These are phyloP conservation scores for Centaurea solstitialis DNA, from an alignment of 129 eudicot species.

Conservation along the genomic window DNA sequence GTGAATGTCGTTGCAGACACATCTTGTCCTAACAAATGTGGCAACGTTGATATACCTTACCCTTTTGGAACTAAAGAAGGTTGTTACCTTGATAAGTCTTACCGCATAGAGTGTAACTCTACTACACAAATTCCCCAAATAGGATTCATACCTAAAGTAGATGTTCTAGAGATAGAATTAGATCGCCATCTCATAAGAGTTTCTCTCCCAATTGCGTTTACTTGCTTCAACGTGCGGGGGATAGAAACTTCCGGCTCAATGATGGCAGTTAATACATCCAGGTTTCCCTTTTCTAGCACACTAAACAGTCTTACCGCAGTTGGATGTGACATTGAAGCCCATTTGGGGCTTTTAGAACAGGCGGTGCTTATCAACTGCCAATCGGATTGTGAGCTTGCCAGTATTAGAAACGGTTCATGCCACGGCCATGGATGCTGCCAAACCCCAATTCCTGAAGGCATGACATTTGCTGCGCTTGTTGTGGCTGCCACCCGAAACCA, in stretches of 20 bases:
- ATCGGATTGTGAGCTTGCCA: neutral
- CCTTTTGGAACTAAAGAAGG: constrained; percentile 30
- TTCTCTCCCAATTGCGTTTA: constrained; percentile 15
- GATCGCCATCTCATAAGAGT: constrained; percentile 19
- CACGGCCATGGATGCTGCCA: neutral
- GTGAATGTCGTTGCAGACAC: neutral
- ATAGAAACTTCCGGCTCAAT: neutral
- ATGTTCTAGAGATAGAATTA: constrained; percentile 10
- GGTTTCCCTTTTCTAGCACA: constrained; percentile 28
- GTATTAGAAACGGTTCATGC: neutral
- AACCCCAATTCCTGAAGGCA: neutral
- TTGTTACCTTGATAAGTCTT: constrained; percentile 17
- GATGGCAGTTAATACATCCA: neutral
- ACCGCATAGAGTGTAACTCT: neutral
- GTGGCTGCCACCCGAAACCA: neutral
- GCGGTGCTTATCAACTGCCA: neutral
- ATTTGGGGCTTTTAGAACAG: neutral
- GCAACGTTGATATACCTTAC: constrained; percentile 25
- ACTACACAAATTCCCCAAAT: too few relatives aligned
- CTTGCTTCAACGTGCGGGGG: constrained; percentile 17
- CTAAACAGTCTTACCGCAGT: constrained; percentile 8
- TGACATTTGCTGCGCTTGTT: neutral
- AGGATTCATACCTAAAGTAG: neutral
- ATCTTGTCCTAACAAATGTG: constrained; percentile 23
- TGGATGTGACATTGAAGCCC: constrained; percentile 3